Conservation (phyloP, 805 yeast species). For the Priceomyces fermenticarens region DNA sequence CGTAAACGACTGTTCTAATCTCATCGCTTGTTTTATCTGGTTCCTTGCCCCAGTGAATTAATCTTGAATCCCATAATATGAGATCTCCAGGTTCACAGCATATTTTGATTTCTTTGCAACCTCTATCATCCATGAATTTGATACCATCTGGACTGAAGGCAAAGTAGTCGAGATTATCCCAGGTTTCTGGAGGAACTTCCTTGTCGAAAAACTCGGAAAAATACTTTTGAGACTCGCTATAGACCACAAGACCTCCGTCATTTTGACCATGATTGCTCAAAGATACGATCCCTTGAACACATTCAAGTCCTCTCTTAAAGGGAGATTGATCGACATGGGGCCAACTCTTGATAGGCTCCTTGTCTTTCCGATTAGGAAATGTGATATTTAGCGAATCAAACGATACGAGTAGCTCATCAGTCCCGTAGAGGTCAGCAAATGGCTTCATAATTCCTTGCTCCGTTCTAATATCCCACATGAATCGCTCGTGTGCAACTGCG, state of each 20-base stretch:
- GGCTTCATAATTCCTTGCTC: conserved; percentile 22
- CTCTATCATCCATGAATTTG: conserved; percentile 22
- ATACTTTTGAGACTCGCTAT: conserved; percentile 18
- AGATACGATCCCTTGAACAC: conserved; percentile 32
- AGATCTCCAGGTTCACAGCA: conserved; percentile 31
- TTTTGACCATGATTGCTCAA: conserved; percentile 20
- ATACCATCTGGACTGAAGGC: conserved; percentile 16
- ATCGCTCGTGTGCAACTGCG: conserved; percentile 24
- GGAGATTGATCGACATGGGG: conserved; percentile 35
- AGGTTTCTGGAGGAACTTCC: conserved; percentile 12
- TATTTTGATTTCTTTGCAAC: conserved; percentile 23
- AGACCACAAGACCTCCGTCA: conserved; percentile 31
- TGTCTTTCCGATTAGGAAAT: conserved; percentile 18
- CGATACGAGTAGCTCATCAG: conserved; percentile 29
- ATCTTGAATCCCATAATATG: conserved; percentile 33
- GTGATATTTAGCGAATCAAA: conserved; percentile 28
- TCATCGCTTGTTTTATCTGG: conserved; percentile 19
- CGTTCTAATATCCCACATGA: conserved; percentile 30
- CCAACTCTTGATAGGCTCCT: conserved; percentile 17
- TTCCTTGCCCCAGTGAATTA: conserved; percentile 25
- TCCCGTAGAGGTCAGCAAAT: conserved; percentile 27
- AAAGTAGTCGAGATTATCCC: conserved; percentile 18
- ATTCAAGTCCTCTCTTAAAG: conserved; percentile 21
- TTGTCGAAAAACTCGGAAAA: conserved; percentile 21
- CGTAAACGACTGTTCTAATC: conserved; percentile 10